phyloP scores from a whole-genome alignment of 225 moss, liverwort and hornwort species.

The Polytrichum formosum region DNA sequence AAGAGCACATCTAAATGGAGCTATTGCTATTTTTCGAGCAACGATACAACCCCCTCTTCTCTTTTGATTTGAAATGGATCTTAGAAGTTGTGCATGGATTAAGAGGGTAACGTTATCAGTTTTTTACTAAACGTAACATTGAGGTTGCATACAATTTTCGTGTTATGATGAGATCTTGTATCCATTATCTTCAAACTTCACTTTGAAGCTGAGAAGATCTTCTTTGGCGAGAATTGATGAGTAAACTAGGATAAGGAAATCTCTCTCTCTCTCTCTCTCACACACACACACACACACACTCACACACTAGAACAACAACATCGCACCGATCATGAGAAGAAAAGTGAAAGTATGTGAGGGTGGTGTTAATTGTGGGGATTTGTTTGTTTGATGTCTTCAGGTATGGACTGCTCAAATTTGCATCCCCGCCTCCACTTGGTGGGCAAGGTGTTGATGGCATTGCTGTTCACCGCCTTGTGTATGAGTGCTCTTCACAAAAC shows the following conservation, averaged over 20 bases:
- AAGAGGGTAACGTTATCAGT: no score
- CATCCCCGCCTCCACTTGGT: conserved; percentile 68
- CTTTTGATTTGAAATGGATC: no score
- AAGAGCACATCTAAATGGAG: no score
- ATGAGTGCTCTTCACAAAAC: conserved; percentile 76
- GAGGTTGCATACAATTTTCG: background rate
- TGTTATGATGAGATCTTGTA: background rate
- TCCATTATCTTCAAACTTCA: background rate
- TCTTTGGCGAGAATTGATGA: no score
- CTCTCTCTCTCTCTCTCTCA: no score
- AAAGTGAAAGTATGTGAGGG: background rate
- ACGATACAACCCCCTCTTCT: no score
- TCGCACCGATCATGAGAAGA: background rate
- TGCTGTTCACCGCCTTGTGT: conserved; percentile 67
- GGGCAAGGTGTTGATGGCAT: conserved; percentile 64
- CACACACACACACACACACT: no score
- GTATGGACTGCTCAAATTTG: conserved; percentile 51
- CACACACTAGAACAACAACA: background rate
- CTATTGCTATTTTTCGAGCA: no score
- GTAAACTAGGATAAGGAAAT: no score
- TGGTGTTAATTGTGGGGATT: background rate
- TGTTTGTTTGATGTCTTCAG: conserved; percentile 14
- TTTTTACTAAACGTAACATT: no score
- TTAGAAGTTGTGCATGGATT: no score
- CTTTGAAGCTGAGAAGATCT: no score